These are phyloP conservation scores for Mrakia frigida DNA, from an alignment of 768 basidiomycete species.

Conservation along the genomic window DNA sequence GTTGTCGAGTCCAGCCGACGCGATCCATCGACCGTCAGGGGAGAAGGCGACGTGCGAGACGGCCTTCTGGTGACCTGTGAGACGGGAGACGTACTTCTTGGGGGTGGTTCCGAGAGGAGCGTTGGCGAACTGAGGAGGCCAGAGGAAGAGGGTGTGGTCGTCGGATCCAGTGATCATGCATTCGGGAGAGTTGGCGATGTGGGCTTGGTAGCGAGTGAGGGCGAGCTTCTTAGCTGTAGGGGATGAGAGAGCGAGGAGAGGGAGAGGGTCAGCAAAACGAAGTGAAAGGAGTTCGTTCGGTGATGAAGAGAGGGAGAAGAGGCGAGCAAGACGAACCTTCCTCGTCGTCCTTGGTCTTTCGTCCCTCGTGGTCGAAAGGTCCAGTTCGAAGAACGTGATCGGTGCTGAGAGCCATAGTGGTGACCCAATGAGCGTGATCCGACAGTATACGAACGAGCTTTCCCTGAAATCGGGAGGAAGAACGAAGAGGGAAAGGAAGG, in stretches of 20 bases:
- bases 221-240: conserved; percentile 69
- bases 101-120: conserved; percentile 38
- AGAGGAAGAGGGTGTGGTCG: conserved; percentile 95
- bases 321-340: conserved; percentile 56
- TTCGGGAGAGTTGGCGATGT: conserved; percentile 63
- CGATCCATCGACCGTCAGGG: conserved; percentile 87
- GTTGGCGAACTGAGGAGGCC: conserved; percentile 54
- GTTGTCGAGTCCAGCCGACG: conserved; percentile 85
- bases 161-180: conserved; percentile 91
- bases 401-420: conserved; percentile 88
- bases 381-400: conserved; percentile 93
- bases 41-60: conserved; percentile 90
- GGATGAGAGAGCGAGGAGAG: conserved; percentile 18
- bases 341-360: conserved; percentile 69
- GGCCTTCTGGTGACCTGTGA: conserved; percentile 93
- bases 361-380: conserved; percentile 83
- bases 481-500: neutral
- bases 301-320: neutral
- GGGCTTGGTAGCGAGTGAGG: conserved; percentile 63
- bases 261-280: neutral
- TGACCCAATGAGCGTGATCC: conserved; percentile 99
- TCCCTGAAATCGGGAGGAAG: conserved; percentile 53
- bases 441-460: conserved; percentile 75
- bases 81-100: conserved; percentile 64
- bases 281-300: too few relatives aligned